Evolutionary conservation across 441 rosid species (phyloP), one percentile per base, ranked within the genome.

Genomic region (Melianthus villosus): DNA sequence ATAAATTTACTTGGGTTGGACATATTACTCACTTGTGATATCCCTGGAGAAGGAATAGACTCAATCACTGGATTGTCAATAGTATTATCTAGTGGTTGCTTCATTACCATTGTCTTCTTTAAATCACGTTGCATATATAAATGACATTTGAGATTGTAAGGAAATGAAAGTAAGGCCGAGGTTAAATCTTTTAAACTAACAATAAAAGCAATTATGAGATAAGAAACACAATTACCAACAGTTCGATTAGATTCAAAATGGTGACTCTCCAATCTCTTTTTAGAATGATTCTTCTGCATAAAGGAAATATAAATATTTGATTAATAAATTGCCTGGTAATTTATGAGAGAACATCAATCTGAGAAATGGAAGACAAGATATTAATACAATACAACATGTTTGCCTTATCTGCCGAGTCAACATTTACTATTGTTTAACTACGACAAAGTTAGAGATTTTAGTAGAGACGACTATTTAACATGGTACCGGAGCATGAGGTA

Each of bases 21-120:
- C 95, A 91, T 76, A 62, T 85, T 82, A 71, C 96, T 82, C 84
- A 82, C 74, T 59, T 89, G 96, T 39, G 99, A 85, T 55, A 81
- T 80, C 10, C 64, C 86, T 8, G 91, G 94, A 52, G 93, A 84
- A 54, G 87, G 84, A 46, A 75, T 41, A 15, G 83, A 72, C 33
- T 89, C 94, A 38, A 58, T 54, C 43, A 59, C 9, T 40, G 66
- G 65, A 53, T 61, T 72, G 60, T 86, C 92, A 50, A 68, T 69
- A 42, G 72, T 44, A 51, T 68, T 59, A 40, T 83, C 97, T 17
- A 62, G 40, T 28, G 69, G 48, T 35, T 78, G 91, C 62, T 78
- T 91, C 64, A 65, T 47, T 56, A 64, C 50, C 77, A 77, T 86
- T 44, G 64, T 85, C 78, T 74, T 82, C 77, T 86, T 92, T 36